phyloP scores from a whole-genome alignment of 208 protist genomes.

The Crithidia sp. region DNA sequence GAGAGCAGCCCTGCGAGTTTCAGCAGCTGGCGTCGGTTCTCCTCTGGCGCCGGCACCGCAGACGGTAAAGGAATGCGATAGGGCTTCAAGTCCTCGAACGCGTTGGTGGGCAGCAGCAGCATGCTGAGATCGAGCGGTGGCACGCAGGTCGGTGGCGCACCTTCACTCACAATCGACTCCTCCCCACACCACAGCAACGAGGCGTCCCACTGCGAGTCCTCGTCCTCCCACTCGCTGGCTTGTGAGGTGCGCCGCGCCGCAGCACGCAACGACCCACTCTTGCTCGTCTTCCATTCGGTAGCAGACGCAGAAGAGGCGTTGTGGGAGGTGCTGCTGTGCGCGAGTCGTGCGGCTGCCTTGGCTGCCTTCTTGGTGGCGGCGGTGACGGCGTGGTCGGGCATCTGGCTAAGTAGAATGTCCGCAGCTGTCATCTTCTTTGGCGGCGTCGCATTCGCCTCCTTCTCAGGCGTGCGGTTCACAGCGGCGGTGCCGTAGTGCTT shows the following conservation, averaged over 20 bases:
- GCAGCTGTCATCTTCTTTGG: constrained; percentile 11
- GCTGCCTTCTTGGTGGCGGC: background rate
- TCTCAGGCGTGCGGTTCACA: background rate
- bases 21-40: background rate
- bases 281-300: background rate
- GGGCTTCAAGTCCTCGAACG: constrained; percentile 12
- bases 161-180: background rate
- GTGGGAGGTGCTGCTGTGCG: background rate
- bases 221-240: constrained; percentile 7
- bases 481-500: constrained; percentile 13
- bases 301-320: too few relatives aligned
- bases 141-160: background rate
- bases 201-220: constrained; percentile 17
- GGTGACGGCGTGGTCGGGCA: constrained; percentile 2
- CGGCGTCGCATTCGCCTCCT: background rate
- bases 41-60: constrained; percentile 20
- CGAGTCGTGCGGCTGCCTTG: background rate
- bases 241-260: background rate
- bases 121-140: constrained; percentile 22
- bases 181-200: constrained; percentile 21
- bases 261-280: background rate
- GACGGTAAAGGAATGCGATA: constrained; percentile 33
- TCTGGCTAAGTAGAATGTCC: background rate
- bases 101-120: constrained; percentile 19
- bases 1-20: constrained; percentile 4